Conservation (phyloP, 352 stramenopile species). For the Pythium aquatile region DNA sequence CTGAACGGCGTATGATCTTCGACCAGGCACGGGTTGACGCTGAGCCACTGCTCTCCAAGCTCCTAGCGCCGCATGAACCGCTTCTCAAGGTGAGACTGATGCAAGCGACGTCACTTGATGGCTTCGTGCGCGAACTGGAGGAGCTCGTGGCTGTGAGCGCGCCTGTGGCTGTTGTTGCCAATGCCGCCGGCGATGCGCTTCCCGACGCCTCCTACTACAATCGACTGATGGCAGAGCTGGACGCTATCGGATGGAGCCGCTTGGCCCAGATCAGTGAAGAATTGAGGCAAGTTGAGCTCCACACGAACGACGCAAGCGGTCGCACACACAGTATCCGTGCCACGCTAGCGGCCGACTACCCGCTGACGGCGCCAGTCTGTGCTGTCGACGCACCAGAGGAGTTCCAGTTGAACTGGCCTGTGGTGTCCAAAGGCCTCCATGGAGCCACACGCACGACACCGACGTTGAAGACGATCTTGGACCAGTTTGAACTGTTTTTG, state of each 20-base stretch:
- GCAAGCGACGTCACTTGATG: constrained; percentile 51
- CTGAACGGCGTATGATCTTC: constrained; percentile 28
- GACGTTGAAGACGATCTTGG: constrained; percentile 28
- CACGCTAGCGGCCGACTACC: constrained; percentile 43
- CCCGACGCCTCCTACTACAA: constrained; percentile 59
- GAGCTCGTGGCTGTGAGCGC: constrained; percentile 57
- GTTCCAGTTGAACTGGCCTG: constrained; percentile 43
- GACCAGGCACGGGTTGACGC: constrained; percentile 47
- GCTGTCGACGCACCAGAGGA: constrained; percentile 55
- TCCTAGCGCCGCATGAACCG: constrained; percentile 39
- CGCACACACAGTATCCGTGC: constrained; percentile 50
- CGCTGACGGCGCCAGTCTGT: constrained; percentile 30
- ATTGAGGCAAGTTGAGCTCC: constrained; percentile 51
- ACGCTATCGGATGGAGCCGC: constrained; percentile 56
- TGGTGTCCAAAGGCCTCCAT: too few relatives aligned
- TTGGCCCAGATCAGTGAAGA: constrained; percentile 59
- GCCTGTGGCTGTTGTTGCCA: constrained; percentile 1
- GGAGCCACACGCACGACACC: not conserved
- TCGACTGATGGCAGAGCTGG: constrained; percentile 57
- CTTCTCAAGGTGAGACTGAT: constrained; percentile 57
- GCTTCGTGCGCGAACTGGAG: constrained; percentile 54
- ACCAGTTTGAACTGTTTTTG: constrained; percentile 59
- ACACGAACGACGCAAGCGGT: constrained; percentile 35
- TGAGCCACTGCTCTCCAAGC: constrained; percentile 45
- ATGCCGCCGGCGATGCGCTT: constrained; percentile 18